Percentiles rank a stretch among this genome's conserved stretches.
Conservation (phyloP, 2,329 filamentous ascomycete species). For the Pseudogymnoascus sp. region DNA sequence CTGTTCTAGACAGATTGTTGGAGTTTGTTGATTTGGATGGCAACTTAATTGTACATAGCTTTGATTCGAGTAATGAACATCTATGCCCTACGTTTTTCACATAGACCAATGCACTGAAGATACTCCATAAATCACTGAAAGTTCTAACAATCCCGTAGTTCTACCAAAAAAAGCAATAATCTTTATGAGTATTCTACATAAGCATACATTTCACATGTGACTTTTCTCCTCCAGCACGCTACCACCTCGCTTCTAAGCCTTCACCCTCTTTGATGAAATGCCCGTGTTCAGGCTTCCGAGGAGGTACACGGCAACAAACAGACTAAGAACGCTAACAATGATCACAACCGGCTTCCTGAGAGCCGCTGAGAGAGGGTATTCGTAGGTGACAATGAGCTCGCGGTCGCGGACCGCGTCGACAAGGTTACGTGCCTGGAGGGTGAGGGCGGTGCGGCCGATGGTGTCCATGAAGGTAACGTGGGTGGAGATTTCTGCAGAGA, state of each 20-base stretch:
- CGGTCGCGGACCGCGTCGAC: slow-evolving; percentile 84
- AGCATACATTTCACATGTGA: slow-evolving; percentile 5
- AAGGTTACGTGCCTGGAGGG: slow-evolving; percentile 73
- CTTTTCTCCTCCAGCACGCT: neutral
- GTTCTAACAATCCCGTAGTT: neutral
- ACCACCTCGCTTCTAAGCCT: neutral
- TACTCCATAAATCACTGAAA: neutral
- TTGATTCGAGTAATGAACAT: neutral
- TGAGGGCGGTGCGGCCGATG: slow-evolving; percentile 73
- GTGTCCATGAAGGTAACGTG: slow-evolving; percentile 93
- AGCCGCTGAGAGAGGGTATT: slow-evolving; percentile 64
- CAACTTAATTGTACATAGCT: neutral
- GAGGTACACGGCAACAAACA: slow-evolving; percentile 68
- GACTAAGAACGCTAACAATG: slow-evolving; percentile 60
- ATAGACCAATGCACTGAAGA: neutral
- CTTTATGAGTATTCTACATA: slow-evolving; percentile 8
- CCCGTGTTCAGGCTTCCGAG: slow-evolving; percentile 43
- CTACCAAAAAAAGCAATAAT: neutral
- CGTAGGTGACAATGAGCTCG: slow-evolving; percentile 78
- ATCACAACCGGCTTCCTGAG: slow-evolving; percentile 83
- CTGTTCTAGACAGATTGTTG: neutral
- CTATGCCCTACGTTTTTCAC: neutral
- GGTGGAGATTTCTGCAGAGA: slow-evolving; percentile 49
- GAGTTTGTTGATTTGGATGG: neutral
- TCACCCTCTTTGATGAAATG: slow-evolving; percentile 15